Evolutionary conservation across 2,329 filamentous ascomycete genomes (phyloP).

Genomic region (Biscogniauxia marginata): DNA sequence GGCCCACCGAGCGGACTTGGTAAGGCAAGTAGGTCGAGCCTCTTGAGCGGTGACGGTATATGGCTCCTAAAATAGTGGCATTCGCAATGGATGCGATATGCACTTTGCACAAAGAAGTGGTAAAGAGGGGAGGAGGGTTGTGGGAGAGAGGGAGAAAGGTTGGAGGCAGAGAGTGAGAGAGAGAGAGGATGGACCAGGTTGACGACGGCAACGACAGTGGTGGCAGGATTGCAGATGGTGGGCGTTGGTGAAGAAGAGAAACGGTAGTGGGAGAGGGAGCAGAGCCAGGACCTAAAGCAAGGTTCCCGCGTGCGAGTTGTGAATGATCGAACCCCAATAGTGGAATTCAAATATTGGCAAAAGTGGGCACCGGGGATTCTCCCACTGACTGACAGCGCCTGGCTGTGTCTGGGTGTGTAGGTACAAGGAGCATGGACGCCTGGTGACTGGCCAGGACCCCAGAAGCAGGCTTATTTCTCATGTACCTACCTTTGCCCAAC

Average conservation of each 20-base stretch:
- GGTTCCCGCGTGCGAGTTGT: constrained; percentile 29
- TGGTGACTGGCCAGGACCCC: constrained; percentile 19
- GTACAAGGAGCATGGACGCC: constrained; percentile 15
- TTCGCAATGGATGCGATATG: background rate
- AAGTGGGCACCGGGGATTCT: constrained; percentile 24
- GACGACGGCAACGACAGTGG: background rate
- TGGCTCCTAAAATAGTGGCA: background rate
- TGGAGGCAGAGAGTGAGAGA: background rate
- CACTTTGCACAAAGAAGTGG: background rate
- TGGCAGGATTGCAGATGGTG: background rate
- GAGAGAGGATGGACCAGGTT: background rate
- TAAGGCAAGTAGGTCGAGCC: background rate
- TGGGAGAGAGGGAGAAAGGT: constrained; percentile 6
- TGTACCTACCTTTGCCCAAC: constrained; percentile 8
- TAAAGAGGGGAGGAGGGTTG: constrained; percentile 10
- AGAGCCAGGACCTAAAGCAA: constrained; percentile 16
- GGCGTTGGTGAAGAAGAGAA: background rate
- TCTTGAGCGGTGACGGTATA: background rate
- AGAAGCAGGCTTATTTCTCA: constrained; percentile 18
- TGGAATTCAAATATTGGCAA: constrained; percentile 33
- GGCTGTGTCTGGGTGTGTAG: constrained; percentile 3
- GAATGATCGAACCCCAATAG: constrained; percentile 31
- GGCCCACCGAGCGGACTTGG: background rate
- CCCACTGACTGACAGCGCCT: constrained; percentile 12
- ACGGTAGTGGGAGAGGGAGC: background rate